Base-by-base conservation (phyloP, 1,139 yeast genomes). In the Taiozyma sp. region DNA sequence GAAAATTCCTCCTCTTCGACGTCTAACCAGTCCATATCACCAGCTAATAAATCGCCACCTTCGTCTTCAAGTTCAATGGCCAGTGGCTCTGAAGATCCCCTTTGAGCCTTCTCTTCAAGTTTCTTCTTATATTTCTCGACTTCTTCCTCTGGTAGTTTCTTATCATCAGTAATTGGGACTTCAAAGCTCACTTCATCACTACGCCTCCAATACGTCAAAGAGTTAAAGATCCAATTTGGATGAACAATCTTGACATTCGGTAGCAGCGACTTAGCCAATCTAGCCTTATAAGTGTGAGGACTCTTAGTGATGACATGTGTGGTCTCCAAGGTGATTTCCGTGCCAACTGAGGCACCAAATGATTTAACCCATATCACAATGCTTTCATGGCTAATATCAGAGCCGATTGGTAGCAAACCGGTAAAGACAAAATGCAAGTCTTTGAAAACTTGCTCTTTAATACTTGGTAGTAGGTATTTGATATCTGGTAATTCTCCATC, bases 291-390 rank as follows among this genome's bases (percentile, higher is more conserved):
- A 2, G 91, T 84, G 22, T 84, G 82, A 2, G 89, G 84, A 54
- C 84, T 87, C 54, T 76, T 76, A 45, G 97, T 90, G 28, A 93
- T 83, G 7, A 95, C 89, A 68, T 93, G 99, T 0, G 99, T 95
- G 2, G 96, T 93, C 4, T 80, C 74, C 19, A 83, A 81, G 48
- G 79, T 76, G 28, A 88, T 84, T 55, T 89, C 92, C 22, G 84
- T 77, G 0, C 87, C 87, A 10, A 93, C 92, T 8, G 75, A 76
- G 0, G 96, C 98, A 0, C 99, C 99, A 74, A 93, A 93, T 54
- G 92, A 89, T 51, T 81, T 80, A 19, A 93, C 87, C 97, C 98
- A 92, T 29, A 85, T 82, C 2, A 92, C 97, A 48, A 93, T 88
- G 65, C 90, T 97, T 22, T 89, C 88, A 46, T 77, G 70, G 50